Conservation (phyloP, 2,329 filamentous ascomycete genomes). For the Colletotrichum sublineola region DNA sequence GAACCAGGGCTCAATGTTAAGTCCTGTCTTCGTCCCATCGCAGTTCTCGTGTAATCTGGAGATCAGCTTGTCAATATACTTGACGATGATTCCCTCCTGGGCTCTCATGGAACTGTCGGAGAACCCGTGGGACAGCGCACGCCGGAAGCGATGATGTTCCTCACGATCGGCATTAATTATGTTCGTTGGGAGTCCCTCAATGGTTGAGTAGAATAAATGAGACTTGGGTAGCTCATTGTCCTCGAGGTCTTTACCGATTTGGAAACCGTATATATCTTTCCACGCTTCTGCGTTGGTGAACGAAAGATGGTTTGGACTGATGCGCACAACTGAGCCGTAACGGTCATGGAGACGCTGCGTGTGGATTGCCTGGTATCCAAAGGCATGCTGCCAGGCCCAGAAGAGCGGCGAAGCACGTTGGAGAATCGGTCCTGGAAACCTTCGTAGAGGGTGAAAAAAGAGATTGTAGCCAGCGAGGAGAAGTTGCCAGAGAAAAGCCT, state of each 20-base stretch:
- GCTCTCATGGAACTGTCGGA: conserved; percentile 48
- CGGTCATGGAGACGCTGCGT: conserved; percentile 42
- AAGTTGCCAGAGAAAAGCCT: conserved; percentile 31
- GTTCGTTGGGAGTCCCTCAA: background rate
- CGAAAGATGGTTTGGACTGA: conserved; percentile 55
- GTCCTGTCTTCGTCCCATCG: background rate
- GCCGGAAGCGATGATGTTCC: conserved; percentile 45
- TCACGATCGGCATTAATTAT: conserved; percentile 35
- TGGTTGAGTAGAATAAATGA: background rate
- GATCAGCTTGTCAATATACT: conserved; percentile 47
- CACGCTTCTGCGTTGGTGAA: conserved; percentile 53
- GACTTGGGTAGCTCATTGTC: conserved; percentile 31
- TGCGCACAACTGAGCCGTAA: conserved; percentile 54
- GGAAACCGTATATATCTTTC: conserved; percentile 56
- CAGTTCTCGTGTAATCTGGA: conserved; percentile 23
- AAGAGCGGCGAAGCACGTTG: conserved; percentile 29
- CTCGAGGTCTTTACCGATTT: background rate
- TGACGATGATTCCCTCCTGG: conserved; percentile 48
- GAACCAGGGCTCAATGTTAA: conserved; percentile 29
- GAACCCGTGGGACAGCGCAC: conserved; percentile 50
- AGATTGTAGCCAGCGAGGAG: conserved; percentile 48
- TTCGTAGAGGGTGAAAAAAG: conserved; percentile 51
- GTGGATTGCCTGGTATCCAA: conserved; percentile 22
- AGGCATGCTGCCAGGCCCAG: conserved; percentile 17
- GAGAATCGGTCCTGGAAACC: conserved; percentile 48